These are phyloP conservation scores for Ophiostoma novo-ulmi DNA, from an alignment of 2,329 filamentous ascomycete species.

Conservation along the genomic window DNA sequence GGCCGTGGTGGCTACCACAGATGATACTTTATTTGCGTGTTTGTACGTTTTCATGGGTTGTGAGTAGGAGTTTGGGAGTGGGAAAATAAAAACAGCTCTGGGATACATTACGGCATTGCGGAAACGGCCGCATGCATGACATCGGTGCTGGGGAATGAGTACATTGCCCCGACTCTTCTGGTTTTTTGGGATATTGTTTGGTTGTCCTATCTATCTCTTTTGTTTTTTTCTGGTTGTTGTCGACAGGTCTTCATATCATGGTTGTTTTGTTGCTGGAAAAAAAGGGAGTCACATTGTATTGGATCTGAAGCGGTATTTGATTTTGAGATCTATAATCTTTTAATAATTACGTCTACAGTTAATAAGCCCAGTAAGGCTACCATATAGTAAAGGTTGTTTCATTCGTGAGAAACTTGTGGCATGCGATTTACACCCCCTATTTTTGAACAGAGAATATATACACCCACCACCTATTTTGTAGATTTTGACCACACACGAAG, in stretches of 20 bases:
- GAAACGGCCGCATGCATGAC: neutral
- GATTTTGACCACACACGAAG: too few species aligned
- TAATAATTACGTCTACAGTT: neutral
- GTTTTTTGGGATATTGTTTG: neutral
- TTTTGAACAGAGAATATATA: too few species aligned
- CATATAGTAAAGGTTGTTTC: too few species aligned
- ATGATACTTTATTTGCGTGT: conserved; percentile 15
- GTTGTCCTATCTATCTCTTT: neutral
- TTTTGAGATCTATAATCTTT: neutral
- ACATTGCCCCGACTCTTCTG: neutral
- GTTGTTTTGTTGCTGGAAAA: neutral
- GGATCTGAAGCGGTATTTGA: neutral
- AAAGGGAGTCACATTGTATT: neutral
- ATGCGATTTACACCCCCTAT: too few species aligned
- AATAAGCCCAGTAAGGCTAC: too few species aligned
- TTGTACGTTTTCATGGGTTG: conserved; percentile 7
- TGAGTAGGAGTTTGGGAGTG: conserved; percentile 6
- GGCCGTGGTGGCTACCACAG: conserved; percentile 19
- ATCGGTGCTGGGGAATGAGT: neutral
- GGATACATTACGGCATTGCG: neutral
- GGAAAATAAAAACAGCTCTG: neutral
- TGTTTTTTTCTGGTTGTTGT: neutral
- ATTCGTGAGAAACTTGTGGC: too few species aligned
- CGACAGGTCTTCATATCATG: neutral
- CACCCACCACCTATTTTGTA: too few species aligned